Conservation (phyloP, 345 rosid genomes). For the Populus euphratica region DNA sequence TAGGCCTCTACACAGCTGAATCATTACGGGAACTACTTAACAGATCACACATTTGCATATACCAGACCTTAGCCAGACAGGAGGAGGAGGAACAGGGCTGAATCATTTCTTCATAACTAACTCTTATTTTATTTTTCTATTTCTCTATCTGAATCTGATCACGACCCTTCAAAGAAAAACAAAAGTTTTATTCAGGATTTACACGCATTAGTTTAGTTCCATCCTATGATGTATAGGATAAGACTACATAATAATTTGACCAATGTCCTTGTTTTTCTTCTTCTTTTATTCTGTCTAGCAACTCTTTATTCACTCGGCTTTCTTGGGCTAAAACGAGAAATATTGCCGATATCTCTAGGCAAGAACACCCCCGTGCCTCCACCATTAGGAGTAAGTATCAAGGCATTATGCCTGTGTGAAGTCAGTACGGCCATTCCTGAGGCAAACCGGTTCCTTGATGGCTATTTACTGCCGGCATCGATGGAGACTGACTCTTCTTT, state of each 20-base stretch:
- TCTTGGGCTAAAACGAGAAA: too few species aligned
- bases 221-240: slow-evolving; percentile 14
- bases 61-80: too few species aligned
- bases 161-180: not conserved
- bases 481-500: slow-evolving; percentile 28
- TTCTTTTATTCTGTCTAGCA: not conserved
- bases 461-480: slow-evolving; percentile 34
- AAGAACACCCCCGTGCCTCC: too few species aligned
- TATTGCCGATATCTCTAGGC: too few species aligned
- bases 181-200: not conserved
- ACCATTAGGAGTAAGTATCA: not conserved
- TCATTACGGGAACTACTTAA: too few species aligned
- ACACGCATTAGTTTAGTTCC: not conserved
- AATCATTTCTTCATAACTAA: too few species aligned
- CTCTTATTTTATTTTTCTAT: too few species aligned
- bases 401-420: not conserved
- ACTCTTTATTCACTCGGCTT: not conserved
- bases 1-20: too few species aligned
- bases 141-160: too few species aligned
- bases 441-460: slow-evolving; percentile 56
- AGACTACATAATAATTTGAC: slow-evolving; percentile 1
- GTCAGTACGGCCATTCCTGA: slow-evolving; percentile 80
- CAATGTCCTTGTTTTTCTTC: not conserved
- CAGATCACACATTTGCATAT: too few species aligned
- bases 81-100: too few species aligned